Base-by-base conservation (phyloP, 805 yeast genomes). In the Myxozyma melibiosi region DNA sequence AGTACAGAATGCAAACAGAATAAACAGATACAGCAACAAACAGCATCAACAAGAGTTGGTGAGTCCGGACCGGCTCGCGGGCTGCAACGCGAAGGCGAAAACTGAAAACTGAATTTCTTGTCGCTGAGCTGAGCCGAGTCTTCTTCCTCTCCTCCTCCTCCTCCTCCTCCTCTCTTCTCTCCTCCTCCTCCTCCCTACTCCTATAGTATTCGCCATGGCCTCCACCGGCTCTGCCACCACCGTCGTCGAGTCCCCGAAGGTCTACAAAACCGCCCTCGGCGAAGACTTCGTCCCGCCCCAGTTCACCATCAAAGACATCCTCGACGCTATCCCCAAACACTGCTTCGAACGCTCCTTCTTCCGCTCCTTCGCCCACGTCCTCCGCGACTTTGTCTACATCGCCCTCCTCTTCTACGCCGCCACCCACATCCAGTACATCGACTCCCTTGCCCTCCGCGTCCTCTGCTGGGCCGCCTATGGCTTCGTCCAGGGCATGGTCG, bases 271-370 rank as follows among this genome's bases (percentile, higher is more conserved):
- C 41, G 47, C 65, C 44, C 70, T 73, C 64, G 94, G 94, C 22
- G 78, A 84, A 60, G 81, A 77, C 61, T 88, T 85, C 71, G 80
- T 79, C 55, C 92, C 81, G 6, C 95, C 95, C 22, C 88, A 85
- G 68, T 86, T 73, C 74, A 73, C 90, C 62, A 86, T 88, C 71
- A 86, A 86, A 78, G 89, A 86, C 54, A 81, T 88, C 57, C 74
- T 88, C 58, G 76, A 77, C 50, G 86, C 84, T 39, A 88, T 88
- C 67, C 96, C 96, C 42, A 71, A 80, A 45, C 83, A 84, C 67
- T 86, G 92, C 71, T 88, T 84, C 74, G 82, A 86, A 68, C 79
- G 94, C 67, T 74, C 83, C 53, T 67, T 82, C 40, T 58, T 71
- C 25, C 71, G 73, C 53, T 84, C 90, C 7, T 73, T 86, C 63